phyloP scores from a whole-genome alignment of 2,329 filamentous ascomycete genomes.

The Pseudocercospora fuligena region DNA sequence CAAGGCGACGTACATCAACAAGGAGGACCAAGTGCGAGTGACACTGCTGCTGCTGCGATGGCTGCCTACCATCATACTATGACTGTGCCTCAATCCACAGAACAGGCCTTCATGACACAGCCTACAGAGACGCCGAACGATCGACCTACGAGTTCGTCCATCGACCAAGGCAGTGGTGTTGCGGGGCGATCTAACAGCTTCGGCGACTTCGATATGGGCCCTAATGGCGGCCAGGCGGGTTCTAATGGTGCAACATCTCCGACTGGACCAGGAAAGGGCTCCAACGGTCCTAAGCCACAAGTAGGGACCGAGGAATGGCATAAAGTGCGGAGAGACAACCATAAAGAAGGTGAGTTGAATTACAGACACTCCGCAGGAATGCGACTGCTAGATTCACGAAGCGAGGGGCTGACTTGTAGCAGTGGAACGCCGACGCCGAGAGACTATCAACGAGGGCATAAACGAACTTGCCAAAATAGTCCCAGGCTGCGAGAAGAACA shows the following conservation, averaged over 20 bases:
- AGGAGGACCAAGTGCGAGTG: slow-evolving; percentile 55
- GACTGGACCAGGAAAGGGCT: slow-evolving; percentile 40
- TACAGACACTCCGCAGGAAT: not conserved
- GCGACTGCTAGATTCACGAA: not conserved
- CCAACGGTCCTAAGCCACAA: slow-evolving; percentile 67
- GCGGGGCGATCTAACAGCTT: slow-evolving; percentile 31
- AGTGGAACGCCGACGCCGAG: slow-evolving; percentile 95
- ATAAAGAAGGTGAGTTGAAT: slow-evolving; percentile 82
- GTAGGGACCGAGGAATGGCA: slow-evolving; percentile 99
- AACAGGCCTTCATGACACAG: slow-evolving; percentile 51
- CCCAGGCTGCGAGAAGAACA: slow-evolving; percentile 97
- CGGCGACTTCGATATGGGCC: slow-evolving; percentile 30
- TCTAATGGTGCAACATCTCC: slow-evolving; percentile 51
- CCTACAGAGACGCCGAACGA: slow-evolving; percentile 26
- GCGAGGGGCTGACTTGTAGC: slow-evolving; percentile 18
- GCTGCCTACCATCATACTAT: slow-evolving; percentile 58
- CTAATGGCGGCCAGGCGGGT: slow-evolving; percentile 5
- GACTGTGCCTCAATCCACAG: slow-evolving; percentile 61
- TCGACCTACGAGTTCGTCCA: slow-evolving; percentile 27
- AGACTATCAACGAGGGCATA: slow-evolving; percentile 98
- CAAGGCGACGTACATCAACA: slow-evolving; percentile 27
- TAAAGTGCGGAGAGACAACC: slow-evolving; percentile 93
- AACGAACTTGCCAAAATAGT: slow-evolving; percentile 98
- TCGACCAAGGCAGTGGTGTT: slow-evolving; percentile 27
- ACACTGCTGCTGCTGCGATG: slow-evolving; percentile 64